Conservation (phyloP, 2,329 filamentous ascomycete genomes). For the Beauveria sp. region DNA sequence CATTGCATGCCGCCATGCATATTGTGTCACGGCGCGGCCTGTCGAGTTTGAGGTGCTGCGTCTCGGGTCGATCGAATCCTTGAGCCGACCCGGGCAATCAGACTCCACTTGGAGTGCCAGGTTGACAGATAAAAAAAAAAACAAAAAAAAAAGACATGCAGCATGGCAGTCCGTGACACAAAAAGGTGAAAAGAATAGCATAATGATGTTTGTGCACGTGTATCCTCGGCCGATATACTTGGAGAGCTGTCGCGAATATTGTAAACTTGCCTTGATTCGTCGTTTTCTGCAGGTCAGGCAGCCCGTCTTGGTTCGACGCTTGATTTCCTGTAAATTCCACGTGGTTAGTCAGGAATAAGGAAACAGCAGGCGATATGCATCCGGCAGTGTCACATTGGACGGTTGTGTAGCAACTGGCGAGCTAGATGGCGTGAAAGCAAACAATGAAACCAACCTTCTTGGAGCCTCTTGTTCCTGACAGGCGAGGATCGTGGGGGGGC, state of each 20-base stretch:
- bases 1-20: not conserved
- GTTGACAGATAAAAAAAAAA: not conserved
- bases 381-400: not conserved
- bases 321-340: constrained; percentile 46
- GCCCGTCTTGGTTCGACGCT: constrained; percentile 55
- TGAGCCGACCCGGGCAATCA: not conserved
- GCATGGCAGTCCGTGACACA: not conserved
- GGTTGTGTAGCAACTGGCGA: not conserved
- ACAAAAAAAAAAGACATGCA: not conserved
- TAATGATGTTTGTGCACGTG: not conserved
- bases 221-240: not conserved
- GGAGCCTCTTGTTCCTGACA: constrained; percentile 41
- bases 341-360: not conserved
- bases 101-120: constrained; percentile 4
- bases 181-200: not conserved
- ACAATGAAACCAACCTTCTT: constrained; percentile 43
- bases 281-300: constrained; percentile 55
- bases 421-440: constrained; percentile 13
- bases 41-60: not conserved
- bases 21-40: not conserved
- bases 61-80: not conserved
- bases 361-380: not conserved
- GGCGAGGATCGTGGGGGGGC: constrained; percentile 38
- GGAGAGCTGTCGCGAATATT: not conserved
- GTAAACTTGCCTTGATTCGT: constrained; percentile 51